Base-by-base conservation (phyloP, 352 stramenopile genomes). In the Phytopythium montanum region DNA sequence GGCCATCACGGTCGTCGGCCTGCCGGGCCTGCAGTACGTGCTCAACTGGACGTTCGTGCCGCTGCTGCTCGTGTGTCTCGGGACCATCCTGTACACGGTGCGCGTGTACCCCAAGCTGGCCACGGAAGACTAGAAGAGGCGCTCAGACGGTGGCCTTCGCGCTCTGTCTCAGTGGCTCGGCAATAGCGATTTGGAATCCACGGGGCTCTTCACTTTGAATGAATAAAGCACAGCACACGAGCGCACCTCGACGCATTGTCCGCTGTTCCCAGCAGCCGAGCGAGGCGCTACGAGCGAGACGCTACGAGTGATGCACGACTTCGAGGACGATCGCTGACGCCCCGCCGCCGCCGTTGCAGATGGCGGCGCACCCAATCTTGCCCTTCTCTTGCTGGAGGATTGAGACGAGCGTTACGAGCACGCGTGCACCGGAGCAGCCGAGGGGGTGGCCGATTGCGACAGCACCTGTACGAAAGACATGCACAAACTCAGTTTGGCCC, bases 321-420 rank as follows among this genome's bases (percentile, higher is more conserved):
- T 99, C 93, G 59, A 99, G 80, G 44, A 99, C 77, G 54, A 99
- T 83, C 1, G 96, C 96, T 3, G 89, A 97, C 23, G 96, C 96
- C 29, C 96, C 96, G 51, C 96, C 96, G 25, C 96, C 97, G 33
- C 97, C 97, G 72, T 99, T 99, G 76, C 97, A 99, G 28, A 99
- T 97, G 19, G 85, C 92, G 10, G 96, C 97, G 65, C 82, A 95
- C 26, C 96, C 96, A 49, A 98, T 79, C 9, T 65, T 89, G 21
- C 80, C 93, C 34, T 93, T 85, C 56, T 97, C 96, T 55, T 97
- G 81, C 44, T 97, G 83, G 46, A 99, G 70, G 16, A 98, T 89
- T 41, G 83, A 88, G 64, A 93, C 91, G 19, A 99, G 77, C 49
- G 87, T 97, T 45, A 95, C 85, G 55, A 99, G 65, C 62, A 99